Conservation (phyloP, 257 asterid species). For the Primulina huaijiensis region DNA sequence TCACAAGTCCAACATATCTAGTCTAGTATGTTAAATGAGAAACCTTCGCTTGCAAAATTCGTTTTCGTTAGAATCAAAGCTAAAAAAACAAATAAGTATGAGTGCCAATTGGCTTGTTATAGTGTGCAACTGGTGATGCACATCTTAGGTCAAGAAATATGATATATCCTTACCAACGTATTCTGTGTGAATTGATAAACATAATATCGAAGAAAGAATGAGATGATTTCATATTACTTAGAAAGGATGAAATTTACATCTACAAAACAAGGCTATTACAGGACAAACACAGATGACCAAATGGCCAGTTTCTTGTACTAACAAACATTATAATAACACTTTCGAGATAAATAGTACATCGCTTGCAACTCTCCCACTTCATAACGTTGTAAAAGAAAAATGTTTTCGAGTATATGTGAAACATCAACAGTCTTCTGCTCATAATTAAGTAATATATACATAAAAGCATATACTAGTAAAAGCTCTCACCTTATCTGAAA, state of each 20-base stretch:
- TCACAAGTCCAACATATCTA: not conserved
- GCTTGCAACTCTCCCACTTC: not conserved
- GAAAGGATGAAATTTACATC: not conserved
- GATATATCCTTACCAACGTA: not conserved
- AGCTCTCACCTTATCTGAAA: constrained; percentile 19
- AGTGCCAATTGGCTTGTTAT: not conserved
- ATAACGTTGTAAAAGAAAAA: not conserved
- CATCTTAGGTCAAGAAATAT: not conserved
- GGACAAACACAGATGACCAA: not conserved
- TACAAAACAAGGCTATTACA: not conserved
- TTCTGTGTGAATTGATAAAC: too few species aligned
- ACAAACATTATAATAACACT: not conserved
- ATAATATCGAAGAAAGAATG: not conserved
- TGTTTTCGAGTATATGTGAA: not conserved
- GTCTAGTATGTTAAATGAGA: too few species aligned
- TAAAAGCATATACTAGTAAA: not conserved
- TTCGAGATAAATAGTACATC: not conserved
- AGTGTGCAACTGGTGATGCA: not conserved
- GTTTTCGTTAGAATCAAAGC: not conserved
- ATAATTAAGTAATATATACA: not conserved
- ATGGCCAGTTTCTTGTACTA: not conserved
- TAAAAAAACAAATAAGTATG: not conserved
- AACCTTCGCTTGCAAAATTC: not conserved
- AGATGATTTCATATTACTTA: not conserved
- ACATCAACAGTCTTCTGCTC: not conserved